Conservation (phyloP, 768 basidiomycete species). For the Hygrophorus pudorinus region DNA sequence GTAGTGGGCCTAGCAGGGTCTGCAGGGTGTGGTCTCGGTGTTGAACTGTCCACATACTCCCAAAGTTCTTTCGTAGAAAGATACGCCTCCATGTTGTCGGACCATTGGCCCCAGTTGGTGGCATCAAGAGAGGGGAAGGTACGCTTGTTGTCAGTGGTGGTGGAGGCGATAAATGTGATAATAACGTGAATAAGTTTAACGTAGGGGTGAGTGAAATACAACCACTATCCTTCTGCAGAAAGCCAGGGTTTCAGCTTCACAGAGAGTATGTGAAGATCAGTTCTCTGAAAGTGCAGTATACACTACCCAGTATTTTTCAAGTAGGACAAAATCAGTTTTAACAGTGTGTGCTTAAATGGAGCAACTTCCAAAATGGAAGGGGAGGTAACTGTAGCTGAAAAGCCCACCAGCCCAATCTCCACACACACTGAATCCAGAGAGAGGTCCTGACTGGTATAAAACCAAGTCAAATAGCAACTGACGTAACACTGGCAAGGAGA, state of each 20-base stretch:
- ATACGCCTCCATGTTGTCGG: not conserved
- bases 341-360: not conserved
- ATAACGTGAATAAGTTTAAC: not conserved
- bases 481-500: not conserved
- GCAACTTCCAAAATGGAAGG: not conserved
- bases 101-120: slow-evolving; percentile 1
- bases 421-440: not conserved
- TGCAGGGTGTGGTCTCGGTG: not conserved
- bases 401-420: slow-evolving; percentile 1
- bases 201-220: too few relatives aligned
- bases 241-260: too few relatives aligned
- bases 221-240: too few relatives aligned
- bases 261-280: too few relatives aligned
- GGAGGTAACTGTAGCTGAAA: slow-evolving; percentile 1
- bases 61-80: not conserved
- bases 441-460: not conserved
- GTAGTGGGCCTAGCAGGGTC: not conserved
- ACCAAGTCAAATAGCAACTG: not conserved
- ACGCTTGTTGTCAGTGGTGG: not conserved
- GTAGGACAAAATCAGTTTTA: not conserved
- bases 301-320: not conserved
- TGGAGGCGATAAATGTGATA: not conserved
- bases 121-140: not conserved
- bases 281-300: too few relatives aligned
- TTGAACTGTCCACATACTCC: not conserved